A percentile compares a stretch with the other conserved stretches of the same genome.
These are phyloP conservation scores for Camelina neglecta DNA, from an alignment of 345 rosid genomes.

Conservation along the genomic window DNA sequence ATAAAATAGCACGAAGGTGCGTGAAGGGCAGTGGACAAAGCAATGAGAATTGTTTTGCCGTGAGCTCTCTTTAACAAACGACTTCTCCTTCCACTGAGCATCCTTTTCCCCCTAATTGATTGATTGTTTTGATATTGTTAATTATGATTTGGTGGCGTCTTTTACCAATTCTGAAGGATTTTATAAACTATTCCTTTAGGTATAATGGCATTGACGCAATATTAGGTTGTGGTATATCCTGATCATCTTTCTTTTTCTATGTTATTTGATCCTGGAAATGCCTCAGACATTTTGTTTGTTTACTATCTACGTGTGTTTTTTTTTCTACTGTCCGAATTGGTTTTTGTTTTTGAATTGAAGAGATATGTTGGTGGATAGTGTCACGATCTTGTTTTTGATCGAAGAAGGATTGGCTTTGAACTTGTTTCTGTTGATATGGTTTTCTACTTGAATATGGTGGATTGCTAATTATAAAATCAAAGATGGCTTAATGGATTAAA, in stretches of 20 bases:
- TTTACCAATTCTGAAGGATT: conserved; percentile 94
- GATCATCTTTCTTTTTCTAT: conserved; percentile 49
- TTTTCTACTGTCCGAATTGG: too few species aligned
- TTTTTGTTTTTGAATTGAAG: too few species aligned
- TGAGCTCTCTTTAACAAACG: conserved; percentile 72
- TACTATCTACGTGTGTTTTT: not conserved
- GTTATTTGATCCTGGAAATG: conserved; percentile 83
- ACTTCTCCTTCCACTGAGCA: conserved; percentile 99
- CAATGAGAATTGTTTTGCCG: conserved; percentile 54
- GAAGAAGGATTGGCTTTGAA: too few species aligned
- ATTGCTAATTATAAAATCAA: too few species aligned
- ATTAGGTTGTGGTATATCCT: conserved; percentile 75
- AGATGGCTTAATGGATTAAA: too few species aligned
- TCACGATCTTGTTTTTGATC: too few species aligned
- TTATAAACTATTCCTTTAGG: conserved; percentile 62
- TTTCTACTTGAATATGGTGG: too few species aligned
- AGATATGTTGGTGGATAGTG: too few species aligned
- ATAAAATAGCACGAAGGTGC: conserved; percentile 67
- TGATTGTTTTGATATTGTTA: too few species aligned
- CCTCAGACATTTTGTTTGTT: conserved; percentile 45
- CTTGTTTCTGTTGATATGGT: too few species aligned
- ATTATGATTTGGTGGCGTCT: conserved; percentile 51
- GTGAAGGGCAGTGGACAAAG: conserved; percentile 76
- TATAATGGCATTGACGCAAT: conserved; percentile 93
- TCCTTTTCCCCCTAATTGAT: too few species aligned